Evolutionary conservation across 768 basidiomycete species (phyloP).

Genomic region (Termitomyces sp.): DNA sequence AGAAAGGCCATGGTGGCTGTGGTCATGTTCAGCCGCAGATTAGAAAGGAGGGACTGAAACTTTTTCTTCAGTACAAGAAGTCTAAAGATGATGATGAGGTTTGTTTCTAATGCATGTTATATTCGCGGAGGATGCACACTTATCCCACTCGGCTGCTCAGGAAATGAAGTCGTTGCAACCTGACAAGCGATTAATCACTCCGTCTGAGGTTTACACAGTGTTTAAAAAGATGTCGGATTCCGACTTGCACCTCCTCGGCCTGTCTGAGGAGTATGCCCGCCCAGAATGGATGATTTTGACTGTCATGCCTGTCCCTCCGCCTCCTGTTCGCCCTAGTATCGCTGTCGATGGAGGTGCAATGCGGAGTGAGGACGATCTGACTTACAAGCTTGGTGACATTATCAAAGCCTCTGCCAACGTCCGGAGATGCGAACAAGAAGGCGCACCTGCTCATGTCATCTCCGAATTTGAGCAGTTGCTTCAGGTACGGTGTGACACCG

Average conservation of each 20-base stretch:
- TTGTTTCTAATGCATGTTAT: slow-evolving; percentile 24
- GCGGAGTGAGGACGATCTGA: slow-evolving; percentile 97
- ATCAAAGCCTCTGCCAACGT: slow-evolving; percentile 94
- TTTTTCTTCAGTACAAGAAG: slow-evolving; percentile 93
- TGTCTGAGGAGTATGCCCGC: slow-evolving; percentile 92
- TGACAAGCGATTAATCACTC: slow-evolving; percentile 77
- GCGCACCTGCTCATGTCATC: slow-evolving; percentile 93
- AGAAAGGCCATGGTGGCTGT: slow-evolving; percentile 96
- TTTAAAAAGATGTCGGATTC: slow-evolving; percentile 92
- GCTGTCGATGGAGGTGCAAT: slow-evolving; percentile 95
- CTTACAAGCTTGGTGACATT: slow-evolving; percentile 95
- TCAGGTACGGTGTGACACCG: slow-evolving; percentile 49
- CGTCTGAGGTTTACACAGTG: slow-evolving; percentile 88
- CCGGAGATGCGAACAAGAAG: slow-evolving; percentile 90
- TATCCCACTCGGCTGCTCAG: slow-evolving; percentile 30
- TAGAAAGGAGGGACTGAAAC: slow-evolving; percentile 91
- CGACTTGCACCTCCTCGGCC: slow-evolving; percentile 84
- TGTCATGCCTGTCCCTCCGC: slow-evolving; percentile 95
- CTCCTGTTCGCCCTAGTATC: slow-evolving; percentile 96
- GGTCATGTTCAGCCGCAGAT: slow-evolving; percentile 87
- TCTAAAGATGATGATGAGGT: slow-evolving; percentile 95
- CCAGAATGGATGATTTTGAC: slow-evolving; percentile 99
- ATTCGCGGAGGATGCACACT: not conserved
- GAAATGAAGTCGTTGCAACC: slow-evolving; percentile 78
- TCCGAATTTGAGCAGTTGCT: slow-evolving; percentile 94